phyloP scores from a whole-genome alignment of 2,329 filamentous ascomycete species.

The Polychaeton citri region DNA sequence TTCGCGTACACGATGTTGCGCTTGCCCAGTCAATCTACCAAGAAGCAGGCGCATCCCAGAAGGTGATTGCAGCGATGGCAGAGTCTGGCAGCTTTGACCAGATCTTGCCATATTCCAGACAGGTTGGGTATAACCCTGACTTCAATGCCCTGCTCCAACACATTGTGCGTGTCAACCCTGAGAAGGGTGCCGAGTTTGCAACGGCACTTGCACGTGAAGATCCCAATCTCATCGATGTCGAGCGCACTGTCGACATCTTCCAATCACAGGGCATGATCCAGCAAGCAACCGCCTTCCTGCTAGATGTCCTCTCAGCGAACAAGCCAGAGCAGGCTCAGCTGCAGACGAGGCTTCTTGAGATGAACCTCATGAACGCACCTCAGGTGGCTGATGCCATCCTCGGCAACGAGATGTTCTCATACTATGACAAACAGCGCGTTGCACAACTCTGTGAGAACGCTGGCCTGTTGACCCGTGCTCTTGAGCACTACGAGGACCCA shows the following conservation, averaged over 20 bases:
- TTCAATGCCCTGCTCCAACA: slow-evolving; percentile 87
- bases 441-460: slow-evolving; percentile 87
- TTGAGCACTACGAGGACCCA: slow-evolving; percentile 91
- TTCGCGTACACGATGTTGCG: slow-evolving; percentile 77
- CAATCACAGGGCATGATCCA: slow-evolving; percentile 96
- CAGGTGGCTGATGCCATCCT: slow-evolving; percentile 97
- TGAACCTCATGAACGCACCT: slow-evolving; percentile 93
- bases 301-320: slow-evolving; percentile 92
- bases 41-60: slow-evolving; percentile 78
- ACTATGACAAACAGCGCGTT: slow-evolving; percentile 87
- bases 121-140: slow-evolving; percentile 84
- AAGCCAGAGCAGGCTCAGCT: slow-evolving; percentile 83
- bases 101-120: slow-evolving; percentile 80
- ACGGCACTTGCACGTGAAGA: slow-evolving; percentile 84
- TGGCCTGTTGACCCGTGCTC: slow-evolving; percentile 54
- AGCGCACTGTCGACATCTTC: slow-evolving; percentile 95
- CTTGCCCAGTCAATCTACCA: slow-evolving; percentile 82
- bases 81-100: slow-evolving; percentile 96
- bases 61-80: slow-evolving; percentile 88
- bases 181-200: slow-evolving; percentile 91
- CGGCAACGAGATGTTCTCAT: slow-evolving; percentile 94
- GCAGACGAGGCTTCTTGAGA: slow-evolving; percentile 89
- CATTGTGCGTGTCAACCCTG: slow-evolving; percentile 78
- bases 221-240: slow-evolving; percentile 76
- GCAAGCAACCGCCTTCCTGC: slow-evolving; percentile 91